Evolutionary conservation across 2,329 filamentous ascomycete genomes (phyloP).

Genomic region (Stachybotrys echinatus): DNA sequence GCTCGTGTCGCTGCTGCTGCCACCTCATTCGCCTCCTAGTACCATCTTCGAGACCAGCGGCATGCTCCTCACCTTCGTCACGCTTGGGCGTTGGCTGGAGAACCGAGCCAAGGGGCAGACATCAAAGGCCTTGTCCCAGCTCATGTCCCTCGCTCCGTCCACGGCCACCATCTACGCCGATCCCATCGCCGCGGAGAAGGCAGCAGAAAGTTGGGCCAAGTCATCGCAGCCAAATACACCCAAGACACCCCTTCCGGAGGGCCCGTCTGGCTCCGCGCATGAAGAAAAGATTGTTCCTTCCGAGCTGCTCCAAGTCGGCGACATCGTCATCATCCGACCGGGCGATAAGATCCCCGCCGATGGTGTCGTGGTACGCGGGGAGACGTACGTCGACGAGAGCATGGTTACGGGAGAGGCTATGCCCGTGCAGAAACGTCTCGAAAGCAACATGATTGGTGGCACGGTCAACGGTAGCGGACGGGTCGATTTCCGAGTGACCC

Average conservation of each 20-base stretch:
- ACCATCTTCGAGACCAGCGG: constrained; percentile 97
- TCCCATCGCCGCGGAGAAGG: constrained; percentile 87
- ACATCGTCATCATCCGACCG: constrained; percentile 86
- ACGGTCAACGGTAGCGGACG: constrained; percentile 93
- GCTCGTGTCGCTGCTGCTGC: constrained; percentile 70
- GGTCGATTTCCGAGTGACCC: constrained; percentile 85
- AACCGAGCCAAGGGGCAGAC: constrained; percentile 95
- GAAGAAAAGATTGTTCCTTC: constrained; percentile 87
- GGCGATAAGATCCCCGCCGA: constrained; percentile 97
- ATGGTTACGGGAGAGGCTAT: constrained; percentile 98
- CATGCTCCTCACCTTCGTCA: constrained; percentile 96
- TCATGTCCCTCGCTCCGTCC: constrained; percentile 94
- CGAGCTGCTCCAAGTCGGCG: constrained; percentile 88
- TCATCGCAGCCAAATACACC: constrained; percentile 26
- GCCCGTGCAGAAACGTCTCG: constrained; percentile 85
- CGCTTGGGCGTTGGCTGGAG: constrained; percentile 83
- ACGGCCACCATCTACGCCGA: constrained; percentile 97
- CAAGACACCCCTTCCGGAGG: constrained; percentile 31
- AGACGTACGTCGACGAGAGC: constrained; percentile 93
- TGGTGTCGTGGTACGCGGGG: constrained; percentile 77
- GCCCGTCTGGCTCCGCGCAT: constrained; percentile 52
- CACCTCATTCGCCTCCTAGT: constrained; percentile 72
- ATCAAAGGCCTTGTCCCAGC: constrained; percentile 81
- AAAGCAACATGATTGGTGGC: constrained; percentile 77
- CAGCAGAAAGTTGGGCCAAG: constrained; percentile 67